These are phyloP conservation scores for Haplosporangium sp. DNA, from an alignment of 371 early-diverging fungal genomes.

Conservation along the genomic window DNA sequence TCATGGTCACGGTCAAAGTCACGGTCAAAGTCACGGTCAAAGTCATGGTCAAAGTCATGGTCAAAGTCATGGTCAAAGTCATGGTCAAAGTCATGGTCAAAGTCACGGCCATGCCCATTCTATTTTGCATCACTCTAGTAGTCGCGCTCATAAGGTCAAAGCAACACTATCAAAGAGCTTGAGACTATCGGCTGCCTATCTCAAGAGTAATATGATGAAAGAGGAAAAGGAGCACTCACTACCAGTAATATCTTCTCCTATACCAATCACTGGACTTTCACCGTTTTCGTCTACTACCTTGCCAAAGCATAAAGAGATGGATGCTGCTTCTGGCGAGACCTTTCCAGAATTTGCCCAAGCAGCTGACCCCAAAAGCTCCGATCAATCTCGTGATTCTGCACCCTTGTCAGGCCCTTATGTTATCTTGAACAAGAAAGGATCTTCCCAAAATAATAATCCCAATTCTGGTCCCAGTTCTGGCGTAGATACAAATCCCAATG, in stretches of 20 bases:
- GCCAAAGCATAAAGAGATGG: background rate
- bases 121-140: constrained; percentile 15
- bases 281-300: background rate
- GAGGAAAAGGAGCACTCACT: constrained; percentile 26
- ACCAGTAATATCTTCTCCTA: constrained; percentile 15
- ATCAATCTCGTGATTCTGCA: background rate
- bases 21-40: background rate
- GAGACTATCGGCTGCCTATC: constrained; percentile 42
- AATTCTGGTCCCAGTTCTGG: constrained; percentile 5
- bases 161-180: constrained; percentile 47
- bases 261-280: background rate
- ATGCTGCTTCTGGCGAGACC: background rate
- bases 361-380: background rate
- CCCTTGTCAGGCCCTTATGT: constrained; percentile 42
- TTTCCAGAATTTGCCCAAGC: background rate
- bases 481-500: background rate
- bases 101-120: background rate
- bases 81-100: background rate
- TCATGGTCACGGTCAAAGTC: background rate
- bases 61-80: background rate
- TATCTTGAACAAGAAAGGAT: constrained; percentile 33
- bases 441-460: constrained; percentile 20
- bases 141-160: constrained; percentile 45
- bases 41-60: background rate
- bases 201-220: constrained; percentile 51